Evolutionary conservation across 129 eudicot genomes (phyloP), one percentile per base, ranked within the genome.

Genomic region (Kitagawia praeruptora): DNA sequence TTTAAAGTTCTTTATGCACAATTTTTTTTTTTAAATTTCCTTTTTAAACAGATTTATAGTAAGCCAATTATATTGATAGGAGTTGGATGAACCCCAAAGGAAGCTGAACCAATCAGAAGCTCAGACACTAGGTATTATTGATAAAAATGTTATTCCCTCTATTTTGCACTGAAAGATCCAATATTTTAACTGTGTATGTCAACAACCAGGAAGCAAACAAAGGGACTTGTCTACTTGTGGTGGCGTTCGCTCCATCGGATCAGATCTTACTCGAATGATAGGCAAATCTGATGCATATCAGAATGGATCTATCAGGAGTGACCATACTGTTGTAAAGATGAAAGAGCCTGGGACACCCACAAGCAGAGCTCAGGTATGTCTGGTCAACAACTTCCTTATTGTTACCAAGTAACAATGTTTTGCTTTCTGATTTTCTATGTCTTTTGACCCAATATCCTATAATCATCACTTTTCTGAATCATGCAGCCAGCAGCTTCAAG

Each of bases 401-500:
- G 2, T 46, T 11, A 46, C 15, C 34, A 8, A n/a, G 38, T 66
- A 28, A 27, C 16, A 69, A 63, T 28, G 18, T 63, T 25, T 25
- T 63, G 70, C 70, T 63, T n/a, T 27, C 70, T 63, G 64, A 18
- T 63, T 78, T 75, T 28, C 83, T 19, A 25, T 72, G 42, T 71
- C 15, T 41, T 6, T 21, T 73, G 14, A 4, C 31, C 34, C 53
- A 61, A 4, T 28, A 67, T n/a, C 44, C 46, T 44, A 6, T 7
- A 45, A 63, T n/a, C 5, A 34, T 3, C 8, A 39, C 51, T 23
- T 73, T 27, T n/a, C 41, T 9, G 72, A 53, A 72, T 53, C 51
- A 40, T 82, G 86, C 91, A 95, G 94, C 96, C 99, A 41, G 87
- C 90, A 82, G 94, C 96, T 80, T 90, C 99, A 8, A 85, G 91